phyloP scores from a whole-genome alignment of 495 filamentous ascomycete species.

The Penicillium manginii region DNA sequence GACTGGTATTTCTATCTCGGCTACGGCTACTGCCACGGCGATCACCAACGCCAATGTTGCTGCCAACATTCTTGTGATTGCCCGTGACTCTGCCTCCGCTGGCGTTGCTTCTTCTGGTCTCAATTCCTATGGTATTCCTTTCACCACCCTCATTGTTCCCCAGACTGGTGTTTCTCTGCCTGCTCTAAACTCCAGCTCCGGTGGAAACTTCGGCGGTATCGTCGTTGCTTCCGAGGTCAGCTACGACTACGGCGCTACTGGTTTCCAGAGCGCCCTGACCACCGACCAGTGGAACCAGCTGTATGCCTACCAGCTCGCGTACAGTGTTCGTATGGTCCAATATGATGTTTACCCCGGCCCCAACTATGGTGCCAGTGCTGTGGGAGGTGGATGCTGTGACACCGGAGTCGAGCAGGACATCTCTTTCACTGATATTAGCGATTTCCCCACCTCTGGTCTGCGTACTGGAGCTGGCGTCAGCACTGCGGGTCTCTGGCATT shows the following conservation, averaged over 20 bases:
- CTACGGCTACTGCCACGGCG: conserved; percentile 25
- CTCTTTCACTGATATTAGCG: conserved; percentile 49
- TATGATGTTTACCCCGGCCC: conserved; percentile 59
- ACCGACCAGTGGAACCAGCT: conserved; percentile 59
- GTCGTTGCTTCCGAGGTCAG: conserved; percentile 59
- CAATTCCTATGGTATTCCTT: conserved; percentile 65
- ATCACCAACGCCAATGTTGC: conserved; percentile 33
- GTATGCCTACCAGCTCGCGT: conserved; percentile 60
- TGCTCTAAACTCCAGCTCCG: conserved; percentile 46
- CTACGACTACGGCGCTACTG: conserved; percentile 52
- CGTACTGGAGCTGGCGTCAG: conserved; percentile 53
- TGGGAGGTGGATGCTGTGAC: conserved; percentile 50
- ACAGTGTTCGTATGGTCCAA: conserved; percentile 64
- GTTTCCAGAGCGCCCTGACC: conserved; percentile 59
- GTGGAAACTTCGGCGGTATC: conserved; percentile 62
- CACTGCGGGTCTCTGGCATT: conserved; percentile 60
- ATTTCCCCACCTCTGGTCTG: conserved; percentile 56
- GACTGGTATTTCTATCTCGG: conserved; percentile 22
- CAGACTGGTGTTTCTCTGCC: conserved; percentile 55
- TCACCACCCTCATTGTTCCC: conserved; percentile 57
- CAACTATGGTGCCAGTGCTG: conserved; percentile 48
- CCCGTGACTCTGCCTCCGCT: conserved; percentile 52
- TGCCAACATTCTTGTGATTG: conserved; percentile 61
- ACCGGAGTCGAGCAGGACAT: conserved; percentile 55
- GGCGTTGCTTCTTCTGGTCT: conserved; percentile 54